Conservation (phyloP, 164 flowering plant species). For the Stephania japonica region DNA sequence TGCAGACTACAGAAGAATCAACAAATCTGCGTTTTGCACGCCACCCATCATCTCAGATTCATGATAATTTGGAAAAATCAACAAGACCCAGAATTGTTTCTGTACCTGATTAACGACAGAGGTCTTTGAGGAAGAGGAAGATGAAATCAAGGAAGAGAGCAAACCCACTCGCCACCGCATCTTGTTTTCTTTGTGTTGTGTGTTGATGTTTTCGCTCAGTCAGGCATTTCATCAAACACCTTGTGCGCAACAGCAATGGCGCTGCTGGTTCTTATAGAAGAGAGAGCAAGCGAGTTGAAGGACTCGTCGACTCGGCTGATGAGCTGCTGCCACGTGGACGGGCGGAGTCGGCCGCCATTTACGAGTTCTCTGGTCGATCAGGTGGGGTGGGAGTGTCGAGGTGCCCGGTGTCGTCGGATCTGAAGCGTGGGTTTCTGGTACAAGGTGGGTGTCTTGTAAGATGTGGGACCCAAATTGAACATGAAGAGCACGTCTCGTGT, state of each 20-base stretch:
- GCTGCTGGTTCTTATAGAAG: neutral
- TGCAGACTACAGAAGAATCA: too few species aligned
- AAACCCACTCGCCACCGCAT: constrained; percentile 20
- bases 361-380: neutral
- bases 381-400: too few species aligned
- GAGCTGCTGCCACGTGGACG: neutral
- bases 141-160: constrained; percentile 9
- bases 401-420: too few species aligned
- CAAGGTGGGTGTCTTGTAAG: too few species aligned
- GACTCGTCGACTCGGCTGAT: too few species aligned
- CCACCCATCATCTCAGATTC: neutral
- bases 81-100: neutral
- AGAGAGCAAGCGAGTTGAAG: neutral
- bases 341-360: neutral
- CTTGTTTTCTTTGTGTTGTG: neutral
- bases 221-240: constrained; percentile 9
- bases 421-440: too few species aligned
- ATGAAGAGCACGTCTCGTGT: too few species aligned
- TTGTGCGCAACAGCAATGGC: neutral
- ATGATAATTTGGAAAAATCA: too few species aligned
- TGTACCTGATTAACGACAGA: constrained; percentile 15
- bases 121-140: constrained; percentile 5
- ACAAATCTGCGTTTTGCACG: too few species aligned
- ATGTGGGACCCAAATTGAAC: too few species aligned
- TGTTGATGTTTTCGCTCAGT: neutral